Conservation (phyloP, 1,139 yeast species). For the Pichia cactophila region DNA sequence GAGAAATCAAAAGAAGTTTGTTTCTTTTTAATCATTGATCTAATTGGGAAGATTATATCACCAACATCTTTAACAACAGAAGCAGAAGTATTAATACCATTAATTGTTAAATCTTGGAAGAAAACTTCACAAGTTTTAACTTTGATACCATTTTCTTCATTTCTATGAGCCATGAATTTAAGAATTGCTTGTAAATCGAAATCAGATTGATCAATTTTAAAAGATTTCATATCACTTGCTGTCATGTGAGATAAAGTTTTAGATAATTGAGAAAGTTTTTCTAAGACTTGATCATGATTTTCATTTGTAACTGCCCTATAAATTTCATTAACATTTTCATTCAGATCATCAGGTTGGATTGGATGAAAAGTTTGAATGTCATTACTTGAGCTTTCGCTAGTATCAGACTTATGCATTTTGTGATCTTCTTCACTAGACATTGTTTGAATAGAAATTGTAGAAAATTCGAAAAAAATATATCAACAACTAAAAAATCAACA, state of each 20-base stretch:
- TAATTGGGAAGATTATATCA: slow-evolving; percentile 39
- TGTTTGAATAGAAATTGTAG: too few species aligned
- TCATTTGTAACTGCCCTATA: slow-evolving; percentile 3
- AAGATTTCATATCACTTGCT: slow-evolving; percentile 22
- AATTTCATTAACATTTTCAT: slow-evolving; percentile 1
- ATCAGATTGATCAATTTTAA: slow-evolving; percentile 22
- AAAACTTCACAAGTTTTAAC: slow-evolving; percentile 41
- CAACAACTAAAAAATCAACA: too few species aligned
- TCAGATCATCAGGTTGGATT: background rate
- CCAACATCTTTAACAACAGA: slow-evolving; percentile 42
- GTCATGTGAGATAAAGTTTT: slow-evolving; percentile 21
- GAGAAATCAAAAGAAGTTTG: slow-evolving; percentile 15
- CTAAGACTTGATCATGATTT: slow-evolving; percentile 19
- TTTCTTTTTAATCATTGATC: slow-evolving; percentile 14
- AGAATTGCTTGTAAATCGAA: slow-evolving; percentile 31
- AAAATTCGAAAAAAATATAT: too few species aligned
- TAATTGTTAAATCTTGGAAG: slow-evolving; percentile 38
- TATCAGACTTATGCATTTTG: background rate
- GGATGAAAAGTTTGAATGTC: slow-evolving; percentile 3
- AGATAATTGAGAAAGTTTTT: slow-evolving; percentile 23
- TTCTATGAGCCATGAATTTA: slow-evolving; percentile 24
- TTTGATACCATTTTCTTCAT: slow-evolving; percentile 39
- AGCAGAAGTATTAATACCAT: slow-evolving; percentile 42
- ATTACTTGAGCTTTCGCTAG: background rate
- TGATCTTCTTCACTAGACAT: background rate